Base-by-base conservation (phyloP, 345 rosid genomes). In the Erysimum cheiranthoides region DNA sequence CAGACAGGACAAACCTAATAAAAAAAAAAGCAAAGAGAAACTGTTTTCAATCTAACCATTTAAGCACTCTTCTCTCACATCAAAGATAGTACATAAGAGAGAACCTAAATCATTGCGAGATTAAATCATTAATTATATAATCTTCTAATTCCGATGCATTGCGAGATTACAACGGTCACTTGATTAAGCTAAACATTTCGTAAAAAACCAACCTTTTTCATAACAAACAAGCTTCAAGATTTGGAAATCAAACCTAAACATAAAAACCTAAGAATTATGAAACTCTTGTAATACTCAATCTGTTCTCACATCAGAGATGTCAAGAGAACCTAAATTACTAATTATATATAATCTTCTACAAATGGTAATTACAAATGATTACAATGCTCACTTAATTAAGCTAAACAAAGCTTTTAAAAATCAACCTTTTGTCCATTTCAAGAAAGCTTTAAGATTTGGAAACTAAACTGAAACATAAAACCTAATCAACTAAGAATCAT, bases 1-100 rank as follows among this genome's bases (percentile, higher is more conserved):
- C 96, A 92, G 40, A 90, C 87, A 28, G 96, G 93, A 66, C 92
- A 90, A 0, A 84, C 85, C 97, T 88, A 84, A 35, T 61, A 67
- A 34, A 18, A 17, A 18, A 17, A 16, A 30, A 16, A 27, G 1
- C 16, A 77, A 34, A 59, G 54, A n/a, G 40, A 38, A 17, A 36
- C 16, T 30, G 5, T 17, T 40, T 27, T 40, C 25, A n/a, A 14
- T 1, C 5, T 32, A 17, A 32, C 14, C 64, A 69, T 17, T 7
- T 18, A 36, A 10, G 8, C 5, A 21, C 59, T 60, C 16, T 47
- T 43, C 36, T 60, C 38, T 61, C 54, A 14, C 17, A 57, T 57
- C 54, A 25, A 46, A 21, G 67, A 60, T 12, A 10, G 5, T 27
- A 32, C 36, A 21, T 21, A 21, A 34, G 58, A 28, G 58, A 28